These are phyloP conservation scores for Tetrastigma voinierianum DNA, from an alignment of 164 flowering plant genomes.

Conservation along the genomic window DNA sequence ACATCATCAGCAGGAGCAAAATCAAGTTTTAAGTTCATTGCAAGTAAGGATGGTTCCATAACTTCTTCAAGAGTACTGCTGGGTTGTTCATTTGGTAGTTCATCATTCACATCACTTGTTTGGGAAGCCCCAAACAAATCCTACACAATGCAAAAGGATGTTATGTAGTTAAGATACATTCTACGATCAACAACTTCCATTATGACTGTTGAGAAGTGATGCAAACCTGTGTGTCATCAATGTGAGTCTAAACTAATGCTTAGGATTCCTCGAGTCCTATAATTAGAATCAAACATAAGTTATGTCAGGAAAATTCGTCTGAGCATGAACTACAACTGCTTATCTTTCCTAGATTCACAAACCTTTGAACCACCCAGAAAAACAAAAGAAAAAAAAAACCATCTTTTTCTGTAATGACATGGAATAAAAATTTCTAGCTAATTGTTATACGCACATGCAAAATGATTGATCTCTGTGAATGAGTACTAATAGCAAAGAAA, in stretches of 20 bases:
- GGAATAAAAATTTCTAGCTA: neutral
- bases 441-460: neutral
- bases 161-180: neutral
- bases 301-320: neutral
- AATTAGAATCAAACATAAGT: conserved; percentile 7
- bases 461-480: neutral
- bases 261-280: conserved; percentile 41
- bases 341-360: neutral
- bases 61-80: conserved; percentile 48
- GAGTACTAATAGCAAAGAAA: neutral
- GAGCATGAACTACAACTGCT: neutral
- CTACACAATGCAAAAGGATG: conserved; percentile 31
- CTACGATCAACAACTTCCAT: neutral
- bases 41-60: conserved; percentile 60
- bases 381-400: neutral
- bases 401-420: neutral
- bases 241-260: conserved; percentile 44
- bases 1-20: conserved; percentile 58
- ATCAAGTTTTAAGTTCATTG: conserved; percentile 69
- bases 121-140: conserved; percentile 53
- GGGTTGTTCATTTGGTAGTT: conserved; percentile 21
- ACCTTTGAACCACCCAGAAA: neutral
- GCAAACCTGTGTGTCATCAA: conserved; percentile 66
- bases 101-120: conserved; percentile 34
- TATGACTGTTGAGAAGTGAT: neutral